phyloP scores from a whole-genome alignment of 257 asterid species.

The Paraleonurus japonicus region DNA sequence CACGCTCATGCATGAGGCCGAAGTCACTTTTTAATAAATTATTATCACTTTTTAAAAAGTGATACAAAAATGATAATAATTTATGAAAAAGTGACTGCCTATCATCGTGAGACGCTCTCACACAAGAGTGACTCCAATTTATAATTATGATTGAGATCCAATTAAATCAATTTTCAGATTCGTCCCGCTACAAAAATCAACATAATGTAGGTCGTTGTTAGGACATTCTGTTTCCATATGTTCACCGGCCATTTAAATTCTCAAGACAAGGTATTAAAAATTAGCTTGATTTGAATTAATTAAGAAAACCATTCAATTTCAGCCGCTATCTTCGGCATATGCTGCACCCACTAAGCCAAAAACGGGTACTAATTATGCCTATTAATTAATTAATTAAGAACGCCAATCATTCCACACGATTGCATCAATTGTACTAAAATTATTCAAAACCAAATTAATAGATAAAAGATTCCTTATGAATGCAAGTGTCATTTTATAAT shows the following conservation, averaged over 20 bases:
- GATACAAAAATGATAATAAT: too few relatives aligned
- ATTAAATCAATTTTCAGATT: neutral
- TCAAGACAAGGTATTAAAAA: neutral
- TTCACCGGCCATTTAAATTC: slow-evolving; percentile 19
- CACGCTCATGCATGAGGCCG: too few relatives aligned
- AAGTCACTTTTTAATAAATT: too few relatives aligned
- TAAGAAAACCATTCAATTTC: neutral
- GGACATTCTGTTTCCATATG: slow-evolving; percentile 12
- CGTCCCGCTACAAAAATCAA: slow-evolving; percentile 12
- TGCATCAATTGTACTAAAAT: neutral
- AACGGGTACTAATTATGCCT: neutral
- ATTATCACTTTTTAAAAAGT: too few relatives aligned
- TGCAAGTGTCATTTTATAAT: too few relatives aligned
- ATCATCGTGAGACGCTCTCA: too few relatives aligned
- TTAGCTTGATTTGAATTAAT: neutral
- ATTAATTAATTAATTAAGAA: too few relatives aligned
- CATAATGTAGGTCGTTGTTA: slow-evolving; percentile 25
- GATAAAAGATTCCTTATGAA: too few relatives aligned
- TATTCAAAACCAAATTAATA: neutral
- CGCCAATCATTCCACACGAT: neutral
- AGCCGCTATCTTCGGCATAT: too few relatives aligned
- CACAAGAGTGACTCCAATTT: too few relatives aligned
- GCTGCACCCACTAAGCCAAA: neutral
- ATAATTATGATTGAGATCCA: neutral
- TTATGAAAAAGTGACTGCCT: too few relatives aligned